Percentiles rank a stretch among this genome's conserved stretches.
Conservation (phyloP, 1,284 basidiomycete genomes). For the Peniophora sp. region DNA sequence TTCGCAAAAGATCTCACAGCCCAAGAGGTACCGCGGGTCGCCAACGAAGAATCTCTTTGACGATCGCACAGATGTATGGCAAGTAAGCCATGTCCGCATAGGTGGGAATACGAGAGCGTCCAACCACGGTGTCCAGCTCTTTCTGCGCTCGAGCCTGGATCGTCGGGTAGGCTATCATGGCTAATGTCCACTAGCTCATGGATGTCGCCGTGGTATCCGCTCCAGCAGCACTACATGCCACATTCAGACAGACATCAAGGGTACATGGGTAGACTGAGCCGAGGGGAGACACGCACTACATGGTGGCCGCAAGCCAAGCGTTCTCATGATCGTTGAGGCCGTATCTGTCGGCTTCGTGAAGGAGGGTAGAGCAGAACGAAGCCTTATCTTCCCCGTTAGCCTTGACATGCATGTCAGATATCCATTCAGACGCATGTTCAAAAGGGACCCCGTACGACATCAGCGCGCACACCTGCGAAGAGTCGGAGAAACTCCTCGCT, state of each 20-base stretch:
- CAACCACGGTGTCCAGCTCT: constrained; percentile 21
- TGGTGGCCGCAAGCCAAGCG: too few relatives aligned
- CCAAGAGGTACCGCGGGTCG: background rate
- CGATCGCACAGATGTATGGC: constrained; percentile 20
- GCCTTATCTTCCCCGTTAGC: too few relatives aligned
- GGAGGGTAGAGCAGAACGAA: too few relatives aligned
- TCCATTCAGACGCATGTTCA: too few relatives aligned
- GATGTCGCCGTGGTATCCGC: background rate
- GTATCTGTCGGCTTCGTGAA: too few relatives aligned
- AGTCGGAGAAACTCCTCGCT: too few relatives aligned
- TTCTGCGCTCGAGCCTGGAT: constrained; percentile 15
- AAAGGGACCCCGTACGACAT: background rate
- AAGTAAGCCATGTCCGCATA: constrained; percentile 16
- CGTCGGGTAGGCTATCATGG: constrained; percentile 12
- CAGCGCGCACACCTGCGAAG: too few relatives aligned
- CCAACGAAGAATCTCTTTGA: constrained; percentile 21
- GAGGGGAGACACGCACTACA: too few relatives aligned
- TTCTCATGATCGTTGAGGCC: too few relatives aligned
- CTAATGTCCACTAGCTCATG: background rate
- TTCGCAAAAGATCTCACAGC: constrained; percentile 9
- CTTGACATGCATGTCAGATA: background rate
- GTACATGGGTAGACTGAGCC: too few relatives aligned
- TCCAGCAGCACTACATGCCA: background rate
- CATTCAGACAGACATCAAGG: too few relatives aligned
- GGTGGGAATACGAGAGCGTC: constrained; percentile 15